Percentiles rank a stretch among this genome's conserved stretches.
Evolutionary conservation across 2,329 filamentous ascomycete genomes (phyloP).

Genomic region (Chaetomium sp.): DNA sequence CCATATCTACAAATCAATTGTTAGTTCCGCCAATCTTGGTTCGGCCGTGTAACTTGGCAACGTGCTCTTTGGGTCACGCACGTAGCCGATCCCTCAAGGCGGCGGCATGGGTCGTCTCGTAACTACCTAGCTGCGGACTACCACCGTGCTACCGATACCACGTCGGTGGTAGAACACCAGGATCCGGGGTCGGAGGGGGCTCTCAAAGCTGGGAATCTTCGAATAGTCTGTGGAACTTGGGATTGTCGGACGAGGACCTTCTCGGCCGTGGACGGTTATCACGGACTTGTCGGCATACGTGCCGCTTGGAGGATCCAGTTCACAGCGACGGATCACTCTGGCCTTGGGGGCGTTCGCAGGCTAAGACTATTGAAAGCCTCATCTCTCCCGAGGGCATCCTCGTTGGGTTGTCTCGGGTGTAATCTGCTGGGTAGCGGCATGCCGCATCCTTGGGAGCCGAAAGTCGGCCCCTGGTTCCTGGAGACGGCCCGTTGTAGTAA

Average conservation of each 20-base stretch:
- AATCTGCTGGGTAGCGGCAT: not conserved
- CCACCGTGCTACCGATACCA: constrained; percentile 12
- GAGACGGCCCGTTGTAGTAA: not conserved
- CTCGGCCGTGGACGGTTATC: constrained; percentile 1
- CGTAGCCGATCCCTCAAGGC: constrained; percentile 1
- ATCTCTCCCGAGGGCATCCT: not conserved
- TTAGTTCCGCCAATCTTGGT: not conserved
- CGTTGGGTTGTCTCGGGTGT: not conserved
- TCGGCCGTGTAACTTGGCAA: constrained; percentile 13
- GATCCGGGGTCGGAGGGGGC: not conserved
- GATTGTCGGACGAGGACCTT: not conserved
- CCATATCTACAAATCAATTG: constrained; percentile 5
- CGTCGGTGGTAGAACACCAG: constrained; percentile 2
- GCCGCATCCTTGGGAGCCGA: not conserved
- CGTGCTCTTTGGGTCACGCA: constrained; percentile 7
- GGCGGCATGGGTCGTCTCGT: constrained; percentile 2
- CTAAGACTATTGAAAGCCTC: not conserved
- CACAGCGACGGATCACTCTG: not conserved
- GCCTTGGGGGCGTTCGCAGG: not conserved
- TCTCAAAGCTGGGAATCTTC: not conserved
- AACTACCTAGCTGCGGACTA: not conserved
- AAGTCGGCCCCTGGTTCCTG: not conserved
- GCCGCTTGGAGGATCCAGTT: not conserved
- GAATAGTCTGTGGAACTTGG: not conserved
- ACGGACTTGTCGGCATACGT: not conserved